Evolutionary conservation across 495 filamentous ascomycete genomes (phyloP), one percentile per base, ranked within the genome.

Genomic region (Neurospora sp.): DNA sequence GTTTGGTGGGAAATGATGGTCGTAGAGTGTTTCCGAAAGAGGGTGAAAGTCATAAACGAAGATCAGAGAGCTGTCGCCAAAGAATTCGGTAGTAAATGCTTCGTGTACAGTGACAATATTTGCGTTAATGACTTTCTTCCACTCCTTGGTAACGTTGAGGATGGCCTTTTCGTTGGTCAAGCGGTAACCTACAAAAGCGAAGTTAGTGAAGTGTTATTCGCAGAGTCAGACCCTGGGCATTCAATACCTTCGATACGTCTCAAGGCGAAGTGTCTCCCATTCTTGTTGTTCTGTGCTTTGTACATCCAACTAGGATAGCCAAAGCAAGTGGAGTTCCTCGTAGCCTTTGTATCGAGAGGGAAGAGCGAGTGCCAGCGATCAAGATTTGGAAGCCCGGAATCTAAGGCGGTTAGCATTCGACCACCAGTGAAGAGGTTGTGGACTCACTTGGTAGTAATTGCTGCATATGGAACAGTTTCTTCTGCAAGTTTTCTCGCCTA

Each of bases 1-100:
- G 69, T 85, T 86, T 18, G 83, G 80, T 44, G 88, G 87, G 75
- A 97, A 90, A 75, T 97, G 91, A 73, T 93, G 89, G 78, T 98
- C 95, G 40, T 90, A 89, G 16, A 99, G 86, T 4, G 96, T 97
- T 82, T 96, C 96, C 37, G 95, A 92, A 31, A 94, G 83, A 1
- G 96, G 96, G 78, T 96, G 92, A 78, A 95, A 99, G 80, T 96
- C 93, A 73, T 92, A 96, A 41, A 96, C 94, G 79, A 98, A 92
- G 73, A 99, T 91, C 71, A 99, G 86, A 18, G 96, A 98, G 81
- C 92, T 96, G 77, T 98, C 96, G 73, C 94, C 92, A 82, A 98
- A 99, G 69, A 90, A 91, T 46, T 93, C 86, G 54, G 93, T 97
- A 8, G 96, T 98, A 80, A 98, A 98, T 3, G 93, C 93, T 82